Evolutionary conservation across 768 basidiomycete genomes (phyloP).

Genomic region (Lanmaoa rubissima): DNA sequence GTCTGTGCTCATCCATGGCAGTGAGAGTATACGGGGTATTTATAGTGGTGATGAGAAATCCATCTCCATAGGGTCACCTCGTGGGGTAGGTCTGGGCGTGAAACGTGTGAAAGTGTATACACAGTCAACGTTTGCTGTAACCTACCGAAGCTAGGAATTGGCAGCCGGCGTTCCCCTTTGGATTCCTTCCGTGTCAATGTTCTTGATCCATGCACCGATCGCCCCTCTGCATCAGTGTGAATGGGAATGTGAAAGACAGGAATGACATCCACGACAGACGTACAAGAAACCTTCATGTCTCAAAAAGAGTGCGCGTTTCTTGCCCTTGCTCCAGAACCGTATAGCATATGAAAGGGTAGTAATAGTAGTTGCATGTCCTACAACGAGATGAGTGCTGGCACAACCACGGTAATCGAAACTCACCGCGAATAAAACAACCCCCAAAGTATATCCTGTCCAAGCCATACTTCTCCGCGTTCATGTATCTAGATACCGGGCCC

Average conservation of each 20-base stretch:
- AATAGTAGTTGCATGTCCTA: constrained; percentile 96
- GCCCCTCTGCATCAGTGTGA: constrained; percentile 58
- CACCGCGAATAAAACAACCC: constrained; percentile 97
- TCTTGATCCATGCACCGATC: constrained; percentile 98
- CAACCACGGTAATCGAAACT: constrained; percentile 22
- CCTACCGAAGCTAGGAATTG: constrained; percentile 6
- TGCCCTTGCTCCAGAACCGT: constrained; percentile 98
- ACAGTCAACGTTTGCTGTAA: neutral
- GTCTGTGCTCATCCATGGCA: constrained; percentile 11
- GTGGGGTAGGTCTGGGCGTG: constrained; percentile 17
- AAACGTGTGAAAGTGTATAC: constrained; percentile 9
- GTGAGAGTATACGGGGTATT: constrained; percentile 28
- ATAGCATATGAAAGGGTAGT: constrained; percentile 98
- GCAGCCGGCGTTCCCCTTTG: constrained; percentile 6
- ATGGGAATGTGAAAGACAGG: neutral
- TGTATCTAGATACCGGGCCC: constrained; percentile 48
- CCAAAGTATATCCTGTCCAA: constrained; percentile 98
- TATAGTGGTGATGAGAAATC: constrained; percentile 23
- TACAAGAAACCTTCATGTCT: constrained; percentile 98
- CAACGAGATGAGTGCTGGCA: constrained; percentile 9
- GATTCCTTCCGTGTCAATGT: constrained; percentile 59
- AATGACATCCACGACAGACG: constrained; percentile 35
- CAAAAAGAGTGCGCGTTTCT: constrained; percentile 92
- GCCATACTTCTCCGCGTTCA: constrained; percentile 99
- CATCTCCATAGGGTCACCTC: constrained; percentile 25